Base-by-base conservation (phyloP, 1,284 basidiomycete genomes). In the Ceratobasidium sp. region DNA sequence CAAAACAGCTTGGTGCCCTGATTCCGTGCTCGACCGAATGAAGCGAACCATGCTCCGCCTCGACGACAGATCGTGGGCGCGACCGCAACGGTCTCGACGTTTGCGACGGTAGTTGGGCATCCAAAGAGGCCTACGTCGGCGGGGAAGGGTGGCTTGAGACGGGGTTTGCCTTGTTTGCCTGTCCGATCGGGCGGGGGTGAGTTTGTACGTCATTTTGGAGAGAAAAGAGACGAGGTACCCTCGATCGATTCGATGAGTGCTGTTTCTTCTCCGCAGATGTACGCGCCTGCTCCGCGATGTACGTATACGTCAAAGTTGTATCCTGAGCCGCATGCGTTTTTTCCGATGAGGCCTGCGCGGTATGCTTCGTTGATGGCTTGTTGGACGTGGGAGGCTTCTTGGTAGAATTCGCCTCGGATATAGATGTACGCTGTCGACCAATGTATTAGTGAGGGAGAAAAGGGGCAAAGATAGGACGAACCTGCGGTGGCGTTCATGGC, bases 81-180 rank as follows among this genome's bases (percentile, higher is more conserved):
- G 50, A 98, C 97, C 39, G 97, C 92, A 73, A 99, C 94, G 5
- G 97, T 99, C 85, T 98, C 97, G 74, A 99, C 96, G 79, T 99
- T 98, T 70, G 97, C 96, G 58, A 99, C 97, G 9, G 97, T 98
- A 1, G 94, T 93, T 0, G 96, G 96, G 82, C 95, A 98, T 9
- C 96, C 96, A 79, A 98, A 99, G 52, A 98, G 85, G 73, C 96
- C 96, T 60, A 98, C 96, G 77, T 98, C 96, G 74, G 97, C 97
- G 16, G 97, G 97, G 90, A 98, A 99, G 53, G 97, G 97, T n/a
- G 97, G 97, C 86, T 99, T 99, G 78, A 99, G 86, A 76, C 97
- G 88, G 2, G 97, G 97, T 82, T 98, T 98, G 53, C 97, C 97
- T 83, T 98, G 97, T 83, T 98, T 99, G 48, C 97, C 69, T 71